These are phyloP conservation scores for Populus deltoides DNA, from an alignment of 345 rosid species.

Conservation along the genomic window DNA sequence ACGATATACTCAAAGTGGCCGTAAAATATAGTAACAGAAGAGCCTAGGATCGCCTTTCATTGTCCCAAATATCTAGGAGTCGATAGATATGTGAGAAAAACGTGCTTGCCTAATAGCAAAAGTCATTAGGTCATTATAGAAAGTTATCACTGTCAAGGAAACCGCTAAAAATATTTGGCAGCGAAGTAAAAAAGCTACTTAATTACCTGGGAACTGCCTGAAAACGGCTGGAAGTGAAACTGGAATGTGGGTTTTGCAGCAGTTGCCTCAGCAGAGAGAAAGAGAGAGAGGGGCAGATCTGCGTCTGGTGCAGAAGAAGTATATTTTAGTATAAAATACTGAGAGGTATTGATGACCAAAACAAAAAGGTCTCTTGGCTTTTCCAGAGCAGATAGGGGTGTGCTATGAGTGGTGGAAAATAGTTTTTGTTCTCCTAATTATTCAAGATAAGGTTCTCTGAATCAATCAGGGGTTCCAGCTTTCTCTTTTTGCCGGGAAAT, in stretches of 20 bases:
- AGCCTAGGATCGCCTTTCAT: background rate
- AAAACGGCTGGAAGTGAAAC: constrained; percentile 24
- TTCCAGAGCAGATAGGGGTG: constrained; percentile 80
- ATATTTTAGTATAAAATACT: background rate
- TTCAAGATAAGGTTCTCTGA: constrained; percentile 29
- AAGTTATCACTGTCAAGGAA: background rate
- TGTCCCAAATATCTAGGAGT: background rate
- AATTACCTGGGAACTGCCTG: constrained; percentile 31
- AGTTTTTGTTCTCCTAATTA: constrained; percentile 30
- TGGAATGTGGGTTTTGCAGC: constrained; percentile 16
- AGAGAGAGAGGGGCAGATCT: background rate
- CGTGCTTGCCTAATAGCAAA: background rate
- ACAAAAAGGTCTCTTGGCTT: constrained; percentile 40
- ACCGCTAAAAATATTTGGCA: background rate
- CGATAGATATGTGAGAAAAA: background rate
- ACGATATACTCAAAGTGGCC: background rate
- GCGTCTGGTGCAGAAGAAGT: constrained; percentile 8
- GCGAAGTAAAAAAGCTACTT: constrained; percentile 12
- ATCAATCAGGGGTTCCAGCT: background rate
- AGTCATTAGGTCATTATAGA: background rate
- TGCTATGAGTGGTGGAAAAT: constrained; percentile 59
- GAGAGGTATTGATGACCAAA: constrained; percentile 1
- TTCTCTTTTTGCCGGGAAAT: background rate
- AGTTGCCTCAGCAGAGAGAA: background rate
- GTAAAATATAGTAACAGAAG: background rate